phyloP scores from a whole-genome alignment of 129 eudicot genomes.

The Flaveria brownii region DNA sequence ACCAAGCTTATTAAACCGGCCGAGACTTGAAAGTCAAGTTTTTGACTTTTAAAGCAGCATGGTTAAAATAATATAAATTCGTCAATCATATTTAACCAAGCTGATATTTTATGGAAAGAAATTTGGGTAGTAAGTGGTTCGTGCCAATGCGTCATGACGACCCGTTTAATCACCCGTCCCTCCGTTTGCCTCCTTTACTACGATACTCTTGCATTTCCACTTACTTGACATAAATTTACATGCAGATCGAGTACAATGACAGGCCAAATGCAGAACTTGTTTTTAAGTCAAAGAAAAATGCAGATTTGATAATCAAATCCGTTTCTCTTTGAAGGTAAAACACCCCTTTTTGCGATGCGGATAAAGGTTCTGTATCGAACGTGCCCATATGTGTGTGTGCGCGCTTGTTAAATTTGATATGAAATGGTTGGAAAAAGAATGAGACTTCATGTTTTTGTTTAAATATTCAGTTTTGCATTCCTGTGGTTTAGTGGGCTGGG shows the following conservation, averaged over 20 bases:
- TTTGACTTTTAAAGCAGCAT: neutral
- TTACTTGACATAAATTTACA: slow-evolving; percentile 24
- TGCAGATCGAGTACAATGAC: slow-evolving; percentile 84
- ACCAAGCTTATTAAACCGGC: neutral
- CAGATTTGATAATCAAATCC: slow-evolving; percentile 84
- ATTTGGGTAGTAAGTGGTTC: neutral
- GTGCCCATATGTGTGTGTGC: neutral
- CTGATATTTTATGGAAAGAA: neutral
- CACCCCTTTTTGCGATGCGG: slow-evolving; percentile 5
- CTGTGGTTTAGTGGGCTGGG: slow-evolving; percentile 1
- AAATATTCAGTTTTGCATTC: neutral
- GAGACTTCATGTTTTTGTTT: neutral
- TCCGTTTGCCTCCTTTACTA: neutral
- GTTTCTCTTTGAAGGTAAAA: slow-evolving; percentile 38
- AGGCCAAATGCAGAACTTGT: slow-evolving; percentile 92
- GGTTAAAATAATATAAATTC: neutral
- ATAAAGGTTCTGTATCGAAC: neutral
- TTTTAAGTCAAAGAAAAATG: slow-evolving; percentile 69
- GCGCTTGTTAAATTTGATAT: slow-evolving; percentile 3
- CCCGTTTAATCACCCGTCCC: neutral
- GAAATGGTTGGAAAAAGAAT: neutral
- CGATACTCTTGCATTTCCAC: neutral
- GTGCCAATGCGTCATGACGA: neutral
- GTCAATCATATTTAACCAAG: neutral
- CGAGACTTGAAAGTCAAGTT: neutral